Percentiles rank a stretch among this genome's conserved stretches.
phyloP scores from a whole-genome alignment of 108 stramenopile species.

The Seminavis robusta region DNA sequence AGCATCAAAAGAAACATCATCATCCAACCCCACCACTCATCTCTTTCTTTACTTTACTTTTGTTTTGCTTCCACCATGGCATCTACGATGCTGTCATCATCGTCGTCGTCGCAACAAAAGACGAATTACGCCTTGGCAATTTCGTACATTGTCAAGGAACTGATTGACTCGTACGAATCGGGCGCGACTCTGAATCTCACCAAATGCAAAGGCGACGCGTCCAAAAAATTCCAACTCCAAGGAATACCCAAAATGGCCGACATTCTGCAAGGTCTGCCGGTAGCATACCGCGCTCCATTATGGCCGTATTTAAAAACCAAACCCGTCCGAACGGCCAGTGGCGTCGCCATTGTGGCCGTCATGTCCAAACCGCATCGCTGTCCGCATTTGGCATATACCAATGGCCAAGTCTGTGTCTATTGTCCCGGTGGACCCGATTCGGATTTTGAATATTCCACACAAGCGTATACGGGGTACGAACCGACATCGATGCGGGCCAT shows the following conservation, averaged over 20 bases:
- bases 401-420: constrained; percentile 95
- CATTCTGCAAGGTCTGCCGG: constrained; percentile 88
- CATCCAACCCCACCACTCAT: no score
- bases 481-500: constrained; percentile 95
- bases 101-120: constrained; percentile 9
- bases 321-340: constrained; percentile 92
- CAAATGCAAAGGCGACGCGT: constrained; percentile 68
- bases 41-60: no score
- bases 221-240: constrained; percentile 78
- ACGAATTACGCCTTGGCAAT: constrained; percentile 74
- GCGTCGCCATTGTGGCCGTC: constrained; percentile 93
- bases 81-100: neutral
- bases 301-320: constrained; percentile 87
- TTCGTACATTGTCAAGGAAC: constrained; percentile 74
- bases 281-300: constrained; percentile 65
- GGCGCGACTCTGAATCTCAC: constrained; percentile 84
- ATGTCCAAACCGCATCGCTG: constrained; percentile 97
- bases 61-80: no score
- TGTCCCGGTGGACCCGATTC: constrained; percentile 95
- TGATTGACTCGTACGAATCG: constrained; percentile 83
- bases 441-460: constrained; percentile 96
- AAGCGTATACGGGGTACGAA: constrained; percentile 97
- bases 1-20: no score
- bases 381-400: constrained; percentile 93
- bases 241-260: constrained; percentile 88